Evolutionary conservation across 441 rosid species (phyloP).

Genomic region (Corymbia citriodora): DNA sequence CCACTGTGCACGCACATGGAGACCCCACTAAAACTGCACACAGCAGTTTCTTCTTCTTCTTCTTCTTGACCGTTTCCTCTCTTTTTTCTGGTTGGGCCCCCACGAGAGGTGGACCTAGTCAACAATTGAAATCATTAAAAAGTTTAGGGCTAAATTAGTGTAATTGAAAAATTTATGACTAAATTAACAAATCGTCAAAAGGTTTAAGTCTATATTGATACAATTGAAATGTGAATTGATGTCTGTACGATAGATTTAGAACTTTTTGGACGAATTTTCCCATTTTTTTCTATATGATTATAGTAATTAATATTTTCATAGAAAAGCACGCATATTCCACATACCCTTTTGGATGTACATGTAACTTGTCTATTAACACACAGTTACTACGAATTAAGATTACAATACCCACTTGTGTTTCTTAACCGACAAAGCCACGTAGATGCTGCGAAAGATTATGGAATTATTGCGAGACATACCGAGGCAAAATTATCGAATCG

Average conservation of each 20-base stretch:
- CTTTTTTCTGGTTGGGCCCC: no score
- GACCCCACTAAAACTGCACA: no score
- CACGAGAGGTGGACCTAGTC: no score
- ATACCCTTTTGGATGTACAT: neutral
- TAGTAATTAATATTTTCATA: neutral
- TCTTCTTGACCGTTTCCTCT: no score
- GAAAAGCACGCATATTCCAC: neutral
- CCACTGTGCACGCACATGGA: no score
- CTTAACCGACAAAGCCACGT: neutral
- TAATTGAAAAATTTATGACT: no score
- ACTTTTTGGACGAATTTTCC: no score
- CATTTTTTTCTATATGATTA: neutral
- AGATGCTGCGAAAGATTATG: neutral
- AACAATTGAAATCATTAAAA: neutral
- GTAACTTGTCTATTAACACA: neutral
- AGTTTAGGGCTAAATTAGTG: accelerated
- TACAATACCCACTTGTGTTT: neutral
- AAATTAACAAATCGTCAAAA: neutral
- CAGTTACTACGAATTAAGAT: neutral
- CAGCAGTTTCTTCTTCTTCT: no score
- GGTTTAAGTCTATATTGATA: accelerated
- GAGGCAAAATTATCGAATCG: accelerated
- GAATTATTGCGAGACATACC: neutral
- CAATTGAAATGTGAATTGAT: no score
- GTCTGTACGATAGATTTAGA: accelerated